Base-by-base conservation (phyloP, 1,284 basidiomycete species). In the Sporisorium sorghi region DNA sequence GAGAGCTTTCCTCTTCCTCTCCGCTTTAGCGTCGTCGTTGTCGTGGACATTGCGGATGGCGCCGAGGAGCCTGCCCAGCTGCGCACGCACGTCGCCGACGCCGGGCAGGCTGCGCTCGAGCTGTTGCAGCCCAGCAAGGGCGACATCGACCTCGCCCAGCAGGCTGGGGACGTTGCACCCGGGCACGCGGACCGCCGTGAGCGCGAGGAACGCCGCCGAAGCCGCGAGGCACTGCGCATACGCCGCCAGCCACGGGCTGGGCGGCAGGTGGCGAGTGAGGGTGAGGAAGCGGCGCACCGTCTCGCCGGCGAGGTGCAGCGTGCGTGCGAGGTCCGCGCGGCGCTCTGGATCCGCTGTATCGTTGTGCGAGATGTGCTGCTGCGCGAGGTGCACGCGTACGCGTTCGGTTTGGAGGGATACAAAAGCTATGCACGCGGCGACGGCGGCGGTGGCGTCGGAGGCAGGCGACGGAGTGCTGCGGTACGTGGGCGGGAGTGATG, bases 371-470 rank as follows among this genome's bases (percentile, higher is more conserved):
- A 50, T 23, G 12, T 55, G 51, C 28, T 44, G 35, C 5, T 49
- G 51, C 12, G 59, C 52, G 9, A 61, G 6, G 7, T 50, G 59
- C 15, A 61, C n/a, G 0, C 59, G 44, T 26, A 61, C 21, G 15
- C 46, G 59, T 39, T 54, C 52, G 46, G 35, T 49, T 12, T 49
- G 44, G 5, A 61, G 46, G 3, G 47, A 21, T 17, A 49, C 59
- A 37, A 46, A 61, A 3, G 49, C 52, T 12, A 55, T 55, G 39
- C 59, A 61, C 23, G 44, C 30, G 10, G 51, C 51, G 1, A 32
- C 24, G 11, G 59, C 19, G 1, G 46, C 35, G 1, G 32, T 26
- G 14, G 52, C 23, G 32, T 61, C 59, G 10, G 35, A 28, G 1
- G 35, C 21, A 1, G 15, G 14, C 1, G 37, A 8, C 5, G 52